phyloP scores from a whole-genome alignment of 2,329 filamentous ascomycete genomes.

The Pseudopyrenochaeta lycopersici region DNA sequence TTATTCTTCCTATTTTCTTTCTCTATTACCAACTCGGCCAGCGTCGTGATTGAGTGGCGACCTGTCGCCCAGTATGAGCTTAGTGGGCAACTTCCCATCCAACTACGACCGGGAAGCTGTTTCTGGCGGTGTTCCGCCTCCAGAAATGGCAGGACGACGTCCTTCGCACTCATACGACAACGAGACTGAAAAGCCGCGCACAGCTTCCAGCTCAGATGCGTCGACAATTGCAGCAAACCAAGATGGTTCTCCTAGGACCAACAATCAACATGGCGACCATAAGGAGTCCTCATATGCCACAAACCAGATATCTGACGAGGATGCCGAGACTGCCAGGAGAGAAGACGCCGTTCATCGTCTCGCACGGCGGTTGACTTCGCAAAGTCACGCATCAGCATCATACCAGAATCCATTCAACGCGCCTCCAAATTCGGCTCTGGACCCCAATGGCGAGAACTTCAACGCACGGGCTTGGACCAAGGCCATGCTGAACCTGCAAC shows the following conservation, averaged over 20 bases:
- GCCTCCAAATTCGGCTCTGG: conserved; percentile 53
- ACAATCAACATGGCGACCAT: conserved; percentile 20
- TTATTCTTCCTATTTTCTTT: neutral
- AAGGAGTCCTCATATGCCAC: conserved; percentile 33
- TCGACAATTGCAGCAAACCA: conserved; percentile 44
- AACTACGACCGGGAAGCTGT: conserved; percentile 53
- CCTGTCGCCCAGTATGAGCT: conserved; percentile 47
- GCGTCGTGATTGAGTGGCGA: conserved; percentile 14
- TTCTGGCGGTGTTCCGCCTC: conserved; percentile 45
- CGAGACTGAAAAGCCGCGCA: conserved; percentile 18
- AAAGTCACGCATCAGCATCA: conserved; percentile 50
- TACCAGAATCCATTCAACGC: conserved; percentile 51
- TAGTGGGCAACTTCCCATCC: conserved; percentile 55
- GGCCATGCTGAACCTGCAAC: conserved; percentile 58
- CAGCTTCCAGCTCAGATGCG: conserved; percentile 38
- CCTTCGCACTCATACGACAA: conserved; percentile 14
- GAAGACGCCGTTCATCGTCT: conserved; percentile 52
- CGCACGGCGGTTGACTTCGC: conserved; percentile 53
- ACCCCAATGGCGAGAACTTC: conserved; percentile 58
- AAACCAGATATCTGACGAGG: conserved; percentile 27
- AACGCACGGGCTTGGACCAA: conserved; percentile 59
- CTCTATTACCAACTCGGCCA: conserved; percentile 1
- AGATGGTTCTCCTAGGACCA: conserved; percentile 30
- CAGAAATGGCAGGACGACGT: conserved; percentile 37
- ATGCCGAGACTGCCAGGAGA: conserved; percentile 34